Evolutionary conservation across 495 filamentous ascomycete genomes (phyloP).

Genomic region (Lophium mytilinum): DNA sequence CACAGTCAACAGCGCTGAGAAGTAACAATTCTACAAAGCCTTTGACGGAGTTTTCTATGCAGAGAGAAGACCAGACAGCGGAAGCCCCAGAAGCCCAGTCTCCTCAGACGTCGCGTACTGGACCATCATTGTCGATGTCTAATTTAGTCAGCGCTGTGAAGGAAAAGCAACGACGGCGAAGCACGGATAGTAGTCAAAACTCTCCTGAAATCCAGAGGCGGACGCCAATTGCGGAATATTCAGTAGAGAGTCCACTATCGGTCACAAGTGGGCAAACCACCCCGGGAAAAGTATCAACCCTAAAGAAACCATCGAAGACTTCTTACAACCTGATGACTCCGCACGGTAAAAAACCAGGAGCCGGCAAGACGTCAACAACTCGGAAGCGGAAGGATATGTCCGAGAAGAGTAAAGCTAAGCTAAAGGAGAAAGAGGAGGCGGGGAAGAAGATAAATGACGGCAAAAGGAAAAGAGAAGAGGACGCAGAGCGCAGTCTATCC

Average conservation of each 20-base stretch:
- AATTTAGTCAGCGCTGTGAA: neutral
- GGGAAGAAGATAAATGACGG: neutral
- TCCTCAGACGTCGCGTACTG: neutral
- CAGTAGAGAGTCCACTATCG: neutral
- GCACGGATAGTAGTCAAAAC: neutral
- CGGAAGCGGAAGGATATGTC: neutral
- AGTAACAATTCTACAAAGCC: neutral
- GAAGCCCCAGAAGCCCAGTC: neutral
- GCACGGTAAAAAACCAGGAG: neutral
- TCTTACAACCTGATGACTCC: slow-evolving; percentile 3
- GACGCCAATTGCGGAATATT: neutral
- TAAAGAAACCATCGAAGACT: slow-evolving; percentile 2
- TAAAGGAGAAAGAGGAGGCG: neutral
- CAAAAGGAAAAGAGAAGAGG: neutral
- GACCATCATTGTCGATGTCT: neutral
- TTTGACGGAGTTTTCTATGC: neutral
- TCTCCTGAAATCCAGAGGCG: neutral
- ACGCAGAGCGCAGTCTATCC: neutral
- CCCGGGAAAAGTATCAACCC: neutral
- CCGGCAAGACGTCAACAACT: neutral
- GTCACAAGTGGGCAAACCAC: neutral
- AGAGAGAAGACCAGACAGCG: neutral
- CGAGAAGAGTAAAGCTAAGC: neutral
- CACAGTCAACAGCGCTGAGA: neutral
- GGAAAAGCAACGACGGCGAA: neutral